Evolutionary conservation across 1,284 basidiomycete genomes (phyloP), one percentile per base, ranked within the genome.

Genomic region (Tylopilus orsonianus): DNA sequence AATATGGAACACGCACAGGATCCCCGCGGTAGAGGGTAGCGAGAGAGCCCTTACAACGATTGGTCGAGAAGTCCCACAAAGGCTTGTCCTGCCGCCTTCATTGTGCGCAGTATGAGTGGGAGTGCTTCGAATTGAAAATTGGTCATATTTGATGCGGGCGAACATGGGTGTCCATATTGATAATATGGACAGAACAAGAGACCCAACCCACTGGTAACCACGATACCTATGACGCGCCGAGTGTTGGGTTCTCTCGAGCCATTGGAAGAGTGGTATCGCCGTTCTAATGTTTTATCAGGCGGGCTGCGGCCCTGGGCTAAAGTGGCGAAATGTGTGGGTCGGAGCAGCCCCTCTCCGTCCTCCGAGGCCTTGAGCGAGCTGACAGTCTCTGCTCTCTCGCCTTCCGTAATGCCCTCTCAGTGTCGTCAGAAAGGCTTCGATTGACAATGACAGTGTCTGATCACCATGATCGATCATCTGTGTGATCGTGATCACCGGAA

Each of bases 401-500:
- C 29, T 32, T 26, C 13, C 33, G 24, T 46, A 22, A 36, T 35
- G 39, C 16, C n/a, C 14, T 30, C 29, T 52, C 18, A 20, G 10
- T 30, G 14, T 22, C 10, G 44, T 42, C 13, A 26, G 53, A 42
- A 41, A 29, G 46, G 23, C 2, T 29, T 20, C 47, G 40, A 52
- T 56, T 53, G 58, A 57, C 48, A 35, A 44, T 55, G 59, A 53
- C 58, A 57, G 48, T 40, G 49, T 52, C 50, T 57, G 66, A 65
- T 65, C 63, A 49, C 26, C 49, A 61, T 59, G 62, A 65, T 65
- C 63, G 65, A 67, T 67, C 67, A 47, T 41, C n/a, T 14, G 18
- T 8, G 34, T 53, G 65, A 68, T 66, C 65, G 44, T 65, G 66
- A 65, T 67, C 66, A 65, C 36, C 61, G 62, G 60, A 68, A 57